Percentiles rank a stretch among this genome's conserved stretches.
Evolutionary conservation across 1,139 yeast species (phyloP).

Genomic region (Hyphopichia fennica): DNA sequence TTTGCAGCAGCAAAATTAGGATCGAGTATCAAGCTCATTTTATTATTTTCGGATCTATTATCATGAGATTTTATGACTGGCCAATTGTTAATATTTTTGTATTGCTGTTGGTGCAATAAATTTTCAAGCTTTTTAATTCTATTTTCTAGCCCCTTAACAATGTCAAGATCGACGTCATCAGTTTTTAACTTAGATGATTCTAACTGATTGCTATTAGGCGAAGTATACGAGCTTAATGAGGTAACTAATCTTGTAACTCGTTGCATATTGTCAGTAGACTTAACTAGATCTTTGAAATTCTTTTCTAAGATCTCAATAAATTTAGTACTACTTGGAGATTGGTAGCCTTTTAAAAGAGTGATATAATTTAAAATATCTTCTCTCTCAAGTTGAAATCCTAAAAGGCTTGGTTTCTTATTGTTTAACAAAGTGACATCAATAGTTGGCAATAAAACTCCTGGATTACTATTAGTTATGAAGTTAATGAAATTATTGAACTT

Average conservation of each 20-base stretch:
- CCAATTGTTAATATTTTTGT: slow-evolving; percentile 58
- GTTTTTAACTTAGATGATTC: slow-evolving; percentile 20
- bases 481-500: slow-evolving; percentile 54
- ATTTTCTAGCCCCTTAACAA: slow-evolving; percentile 55
- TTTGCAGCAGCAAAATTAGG: slow-evolving; percentile 8
- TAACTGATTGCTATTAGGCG: slow-evolving; percentile 17
- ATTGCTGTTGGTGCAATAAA: slow-evolving; percentile 64
- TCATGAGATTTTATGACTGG: slow-evolving; percentile 31
- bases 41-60: slow-evolving; percentile 10
- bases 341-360: slow-evolving; percentile 21
- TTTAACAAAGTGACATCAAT: slow-evolving; percentile 42
- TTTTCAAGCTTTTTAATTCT: slow-evolving; percentile 66
- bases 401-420: slow-evolving; percentile 17
- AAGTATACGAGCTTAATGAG: slow-evolving; percentile 32
- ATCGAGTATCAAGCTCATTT: slow-evolving; percentile 21
- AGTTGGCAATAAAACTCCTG: slow-evolving; percentile 27
- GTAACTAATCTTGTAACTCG: slow-evolving; percentile 35
- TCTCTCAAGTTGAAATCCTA: slow-evolving; percentile 33
- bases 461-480: slow-evolving; percentile 10
- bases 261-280: slow-evolving; percentile 40
- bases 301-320: slow-evolving; percentile 45
- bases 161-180: slow-evolving; percentile 33
- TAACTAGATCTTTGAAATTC: slow-evolving; percentile 46
- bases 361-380: slow-evolving; percentile 42
- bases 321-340: slow-evolving; percentile 19